These are phyloP conservation scores for Malassezia yamatoensis DNA, from an alignment of 1,284 basidiomycete genomes.

Conservation along the genomic window DNA sequence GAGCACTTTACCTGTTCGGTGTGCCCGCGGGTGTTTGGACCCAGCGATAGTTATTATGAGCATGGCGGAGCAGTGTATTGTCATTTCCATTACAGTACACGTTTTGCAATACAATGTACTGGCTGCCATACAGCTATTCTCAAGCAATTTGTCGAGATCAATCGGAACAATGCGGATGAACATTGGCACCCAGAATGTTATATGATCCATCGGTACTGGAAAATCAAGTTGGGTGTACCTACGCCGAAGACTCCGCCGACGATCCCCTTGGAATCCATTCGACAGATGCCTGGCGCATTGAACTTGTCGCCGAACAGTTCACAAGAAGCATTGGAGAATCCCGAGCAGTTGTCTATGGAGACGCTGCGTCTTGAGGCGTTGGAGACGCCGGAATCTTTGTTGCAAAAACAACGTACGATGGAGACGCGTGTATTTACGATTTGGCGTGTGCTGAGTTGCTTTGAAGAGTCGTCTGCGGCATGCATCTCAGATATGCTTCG, in stretches of 20 bases:
- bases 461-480: slow-evolving; percentile 96
- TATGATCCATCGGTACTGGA: slow-evolving; percentile 99
- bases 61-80: slow-evolving; percentile 79
- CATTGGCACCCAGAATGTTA: slow-evolving; percentile 99
- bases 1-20: slow-evolving; percentile 99
- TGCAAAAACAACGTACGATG: slow-evolving; percentile 85
- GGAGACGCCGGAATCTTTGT: slow-evolving; percentile 72
- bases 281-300: slow-evolving; percentile 7
- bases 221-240: slow-evolving; percentile 66
- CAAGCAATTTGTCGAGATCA: slow-evolving; percentile 99
- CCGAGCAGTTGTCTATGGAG: neutral
- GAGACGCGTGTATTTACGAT: slow-evolving; percentile 96
- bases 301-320: slow-evolving; percentile 24
- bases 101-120: slow-evolving; percentile 95
- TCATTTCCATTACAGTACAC: slow-evolving; percentile 81
- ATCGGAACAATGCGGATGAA: slow-evolving; percentile 91
- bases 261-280: neutral
- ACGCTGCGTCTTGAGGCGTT: slow-evolving; percentile 30
- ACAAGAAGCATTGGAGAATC: slow-evolving; percentile 55
- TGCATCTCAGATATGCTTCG: slow-evolving; percentile 95
- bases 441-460: slow-evolving; percentile 96
- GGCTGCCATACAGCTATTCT: slow-evolving; percentile 96
- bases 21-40: slow-evolving; percentile 88
- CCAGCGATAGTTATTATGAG: slow-evolving; percentile 97
- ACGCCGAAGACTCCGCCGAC: neutral